phyloP scores from a whole-genome alignment of 2,329 filamentous ascomycete genomes.

The Colletotrichum brevisporum region DNA sequence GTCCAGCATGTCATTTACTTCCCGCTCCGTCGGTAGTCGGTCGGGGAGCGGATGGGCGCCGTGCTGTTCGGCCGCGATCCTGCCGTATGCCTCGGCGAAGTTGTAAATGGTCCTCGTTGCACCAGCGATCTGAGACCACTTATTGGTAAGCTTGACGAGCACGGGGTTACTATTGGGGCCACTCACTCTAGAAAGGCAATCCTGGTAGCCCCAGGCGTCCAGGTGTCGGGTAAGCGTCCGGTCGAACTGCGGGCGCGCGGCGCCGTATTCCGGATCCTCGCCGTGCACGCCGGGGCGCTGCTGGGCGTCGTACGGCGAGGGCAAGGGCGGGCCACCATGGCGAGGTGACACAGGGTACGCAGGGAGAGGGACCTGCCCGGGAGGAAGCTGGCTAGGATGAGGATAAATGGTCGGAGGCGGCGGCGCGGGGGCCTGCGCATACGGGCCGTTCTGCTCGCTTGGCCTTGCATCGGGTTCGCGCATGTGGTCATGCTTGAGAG shows the following conservation, averaged over 20 bases:
- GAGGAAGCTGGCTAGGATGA: slow-evolving; percentile 56
- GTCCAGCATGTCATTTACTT: slow-evolving; percentile 68
- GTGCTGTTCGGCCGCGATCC: slow-evolving; percentile 69
- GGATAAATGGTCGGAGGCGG: slow-evolving; percentile 38
- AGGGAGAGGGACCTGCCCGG: slow-evolving; percentile 63
- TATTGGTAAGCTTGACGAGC: slow-evolving; percentile 37
- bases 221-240: slow-evolving; percentile 62
- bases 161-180: slow-evolving; percentile 51
- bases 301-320: slow-evolving; percentile 62
- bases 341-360: slow-evolving; percentile 66
- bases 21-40: slow-evolving; percentile 68
- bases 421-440: slow-evolving; percentile 43
- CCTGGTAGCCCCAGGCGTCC: slow-evolving; percentile 68
- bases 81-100: slow-evolving; percentile 70
- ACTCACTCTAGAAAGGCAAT: slow-evolving; percentile 66
- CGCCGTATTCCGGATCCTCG: slow-evolving; percentile 61
- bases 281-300: slow-evolving; percentile 57
- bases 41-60: slow-evolving; percentile 67
- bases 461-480: slow-evolving; percentile 54
- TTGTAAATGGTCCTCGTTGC: slow-evolving; percentile 68
- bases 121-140: slow-evolving; percentile 60
- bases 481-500: slow-evolving; percentile 56
- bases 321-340: slow-evolving; percentile 59
- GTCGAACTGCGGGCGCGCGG: slow-evolving; percentile 60
- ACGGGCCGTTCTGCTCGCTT: slow-evolving; percentile 55